Base-by-base conservation (phyloP, 2,329 filamentous ascomycete species). In the Lasiodiplodia sp. region DNA sequence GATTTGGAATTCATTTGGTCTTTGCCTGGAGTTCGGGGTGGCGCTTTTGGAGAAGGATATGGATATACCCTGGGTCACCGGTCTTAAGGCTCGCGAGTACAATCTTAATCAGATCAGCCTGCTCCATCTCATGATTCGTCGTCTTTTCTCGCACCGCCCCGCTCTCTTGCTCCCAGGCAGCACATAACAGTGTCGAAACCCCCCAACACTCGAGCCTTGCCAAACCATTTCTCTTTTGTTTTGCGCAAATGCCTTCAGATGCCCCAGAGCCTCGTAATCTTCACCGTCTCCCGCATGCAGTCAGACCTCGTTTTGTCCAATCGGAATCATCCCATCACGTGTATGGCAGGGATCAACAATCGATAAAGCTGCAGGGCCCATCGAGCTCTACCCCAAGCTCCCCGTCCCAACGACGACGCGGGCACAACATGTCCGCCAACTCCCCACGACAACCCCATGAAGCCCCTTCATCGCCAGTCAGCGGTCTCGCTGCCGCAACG, bases 321-420 rank as follows among this genome's bases (percentile, higher is more conserved):
- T 64, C 60, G 60, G 60, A 64, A 34, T n/a, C 25, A 31, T 51
- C 23, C 60, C 60, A 21, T 67, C 65, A 67, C 65, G 65, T 67
- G 65, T 52, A 52, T 12, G 60, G 60, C 47, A 64, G 51, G 60
- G 60, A 64, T 64, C 60, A 64, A 52, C 60, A 64, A 67, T 67
- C 65, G 65, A 68, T 55, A 60, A 68, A 58, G 53, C 68, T 57
- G 65, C 60, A 58, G 62, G 31, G 25, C 68, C 67, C n/a, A 31
- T 28, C 34, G 64, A 65, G 18, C 56, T 69, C 65, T 57, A 40
- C 52, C 38, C 65, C 55, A 65, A 70, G 60, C 58, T 66, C 65
- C 52, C 65, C 53, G 37, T 66, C 58, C 65, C 53, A 53, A 34
- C 53, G 25, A 51, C 37, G 49, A 52, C 51, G 58, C 51, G 58